Conservation (phyloP, 2,329 filamentous ascomycete species). For the Colletotrichum simmondsii region DNA sequence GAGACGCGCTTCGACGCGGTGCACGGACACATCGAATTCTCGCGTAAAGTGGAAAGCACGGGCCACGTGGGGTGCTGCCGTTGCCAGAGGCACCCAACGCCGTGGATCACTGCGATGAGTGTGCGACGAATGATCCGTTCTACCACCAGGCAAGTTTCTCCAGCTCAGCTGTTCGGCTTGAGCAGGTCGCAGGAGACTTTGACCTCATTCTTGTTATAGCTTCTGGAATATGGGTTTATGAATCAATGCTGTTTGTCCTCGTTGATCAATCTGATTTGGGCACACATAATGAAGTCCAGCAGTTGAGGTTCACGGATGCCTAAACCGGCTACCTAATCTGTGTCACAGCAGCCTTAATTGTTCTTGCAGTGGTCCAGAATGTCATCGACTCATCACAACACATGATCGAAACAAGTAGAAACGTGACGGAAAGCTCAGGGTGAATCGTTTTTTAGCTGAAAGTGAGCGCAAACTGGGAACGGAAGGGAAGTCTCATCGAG, state of each 20-base stretch:
- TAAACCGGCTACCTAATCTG: not conserved
- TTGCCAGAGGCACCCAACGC: constrained; percentile 11
- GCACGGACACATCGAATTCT: not conserved
- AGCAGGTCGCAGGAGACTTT: not conserved
- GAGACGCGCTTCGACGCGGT: constrained; percentile 14
- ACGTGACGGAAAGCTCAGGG: not conserved
- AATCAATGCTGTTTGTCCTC: not conserved
- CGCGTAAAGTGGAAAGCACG: constrained; percentile 30
- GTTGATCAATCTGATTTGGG: not conserved
- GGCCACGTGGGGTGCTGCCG: constrained; percentile 3
- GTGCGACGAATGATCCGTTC: not conserved
- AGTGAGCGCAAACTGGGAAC: not conserved
- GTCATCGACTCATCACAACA: not conserved
- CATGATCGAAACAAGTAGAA: not conserved
- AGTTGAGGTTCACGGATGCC: not conserved
- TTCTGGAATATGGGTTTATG: not conserved
- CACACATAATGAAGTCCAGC: not conserved
- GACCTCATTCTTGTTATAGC: too few species aligned
- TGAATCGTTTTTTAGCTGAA: not conserved
- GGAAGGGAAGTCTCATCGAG: not conserved
- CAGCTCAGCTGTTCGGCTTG: not conserved
- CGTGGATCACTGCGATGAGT: not conserved
- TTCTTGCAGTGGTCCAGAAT: not conserved
- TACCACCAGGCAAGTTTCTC: not conserved
- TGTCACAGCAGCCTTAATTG: not conserved